Evolutionary conservation across 495 filamentous ascomycete species (phyloP).

Genomic region (Schizothecium vesticola): DNA sequence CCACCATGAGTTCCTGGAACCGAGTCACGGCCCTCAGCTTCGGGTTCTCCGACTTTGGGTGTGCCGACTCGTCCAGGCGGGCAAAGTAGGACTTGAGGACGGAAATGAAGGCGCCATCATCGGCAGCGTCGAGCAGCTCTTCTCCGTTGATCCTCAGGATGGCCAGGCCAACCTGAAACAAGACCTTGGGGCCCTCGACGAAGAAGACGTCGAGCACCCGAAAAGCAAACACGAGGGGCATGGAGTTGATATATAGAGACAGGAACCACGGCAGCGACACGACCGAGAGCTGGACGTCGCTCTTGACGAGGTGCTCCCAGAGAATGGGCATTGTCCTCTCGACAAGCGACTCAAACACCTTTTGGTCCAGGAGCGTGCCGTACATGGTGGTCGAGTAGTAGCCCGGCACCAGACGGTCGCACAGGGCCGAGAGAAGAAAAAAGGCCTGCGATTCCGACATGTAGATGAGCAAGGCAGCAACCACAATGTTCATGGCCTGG

Average conservation of each 20-base stretch:
- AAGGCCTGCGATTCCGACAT: conserved; percentile 97
- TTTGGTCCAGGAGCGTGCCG: conserved; percentile 90
- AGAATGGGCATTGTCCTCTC: conserved; percentile 98
- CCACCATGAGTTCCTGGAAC: conserved; percentile 97
- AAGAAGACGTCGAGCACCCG: conserved; percentile 97
- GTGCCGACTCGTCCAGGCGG: conserved; percentile 87
- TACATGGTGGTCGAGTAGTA: conserved; percentile 99
- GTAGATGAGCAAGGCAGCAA: conserved; percentile 93
- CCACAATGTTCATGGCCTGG: conserved; percentile 99
- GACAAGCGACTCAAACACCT: conserved; percentile 93
- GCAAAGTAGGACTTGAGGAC: conserved; percentile 94
- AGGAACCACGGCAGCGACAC: conserved; percentile 98
- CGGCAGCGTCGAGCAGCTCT: conserved; percentile 88
- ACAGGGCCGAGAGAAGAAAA: conserved; percentile 85
- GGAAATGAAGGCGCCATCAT: conserved; percentile 95
- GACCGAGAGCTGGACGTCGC: conserved; percentile 96
- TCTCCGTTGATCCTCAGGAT: conserved; percentile 98
- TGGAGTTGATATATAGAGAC: conserved; percentile 97
- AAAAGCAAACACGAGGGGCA: conserved; percentile 96
- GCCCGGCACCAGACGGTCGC: conserved; percentile 86
- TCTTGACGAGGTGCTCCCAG: conserved; percentile 94
- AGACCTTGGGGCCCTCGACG: conserved; percentile 91
- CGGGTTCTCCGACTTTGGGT: conserved; percentile 88
- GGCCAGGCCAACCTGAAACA: conserved; percentile 93
- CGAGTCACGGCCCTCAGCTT: conserved; percentile 88